Evolutionary conservation across 371 early-diverging fungal genomes (phyloP).

Genomic region (Saksenaea vasiformis): DNA sequence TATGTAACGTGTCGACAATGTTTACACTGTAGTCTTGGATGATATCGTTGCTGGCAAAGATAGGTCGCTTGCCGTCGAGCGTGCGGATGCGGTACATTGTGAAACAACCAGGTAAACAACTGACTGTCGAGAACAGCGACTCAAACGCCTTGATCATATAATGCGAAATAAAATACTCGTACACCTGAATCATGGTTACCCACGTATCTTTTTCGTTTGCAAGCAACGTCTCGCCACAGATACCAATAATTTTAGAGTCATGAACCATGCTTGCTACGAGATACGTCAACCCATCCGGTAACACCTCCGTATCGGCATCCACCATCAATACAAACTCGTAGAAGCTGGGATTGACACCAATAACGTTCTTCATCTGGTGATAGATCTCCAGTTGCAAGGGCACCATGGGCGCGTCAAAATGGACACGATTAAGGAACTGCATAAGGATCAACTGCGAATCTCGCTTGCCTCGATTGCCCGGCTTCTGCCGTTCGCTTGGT

Average conservation of each 20-base stretch:
- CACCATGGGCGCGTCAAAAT: constrained; percentile 89
- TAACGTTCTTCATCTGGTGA: constrained; percentile 90
- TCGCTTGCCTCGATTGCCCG: constrained; percentile 98
- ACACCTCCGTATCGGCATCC: constrained; percentile 95
- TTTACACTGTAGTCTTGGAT: constrained; percentile 94
- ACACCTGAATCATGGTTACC: constrained; percentile 99
- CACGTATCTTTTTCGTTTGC: constrained; percentile 89
- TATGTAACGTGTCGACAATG: constrained; percentile 96
- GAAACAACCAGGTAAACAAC: constrained; percentile 98
- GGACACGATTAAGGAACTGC: constrained; percentile 97
- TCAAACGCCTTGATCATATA: constrained; percentile 99
- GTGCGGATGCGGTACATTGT: constrained; percentile 92
- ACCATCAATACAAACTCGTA: constrained; percentile 95
- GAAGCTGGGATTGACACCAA: constrained; percentile 82
- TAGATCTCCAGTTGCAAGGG: constrained; percentile 93
- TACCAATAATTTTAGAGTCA: constrained; percentile 88
- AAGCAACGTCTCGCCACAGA: constrained; percentile 92
- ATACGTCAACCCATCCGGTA: constrained; percentile 84
- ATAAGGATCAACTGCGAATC: constrained; percentile 99
- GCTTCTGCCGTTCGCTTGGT: constrained; percentile 69
- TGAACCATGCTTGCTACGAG: constrained; percentile 84
- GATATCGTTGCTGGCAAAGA: constrained; percentile 87
- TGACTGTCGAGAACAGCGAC: constrained; percentile 97
- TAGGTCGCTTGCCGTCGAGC: constrained; percentile 77
- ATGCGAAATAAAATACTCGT: constrained; percentile 99